Percentiles rank a stretch among this genome's conserved stretches.
Conservation (phyloP, 2,329 filamentous ascomycete species). For the Monosporascus sp. region DNA sequence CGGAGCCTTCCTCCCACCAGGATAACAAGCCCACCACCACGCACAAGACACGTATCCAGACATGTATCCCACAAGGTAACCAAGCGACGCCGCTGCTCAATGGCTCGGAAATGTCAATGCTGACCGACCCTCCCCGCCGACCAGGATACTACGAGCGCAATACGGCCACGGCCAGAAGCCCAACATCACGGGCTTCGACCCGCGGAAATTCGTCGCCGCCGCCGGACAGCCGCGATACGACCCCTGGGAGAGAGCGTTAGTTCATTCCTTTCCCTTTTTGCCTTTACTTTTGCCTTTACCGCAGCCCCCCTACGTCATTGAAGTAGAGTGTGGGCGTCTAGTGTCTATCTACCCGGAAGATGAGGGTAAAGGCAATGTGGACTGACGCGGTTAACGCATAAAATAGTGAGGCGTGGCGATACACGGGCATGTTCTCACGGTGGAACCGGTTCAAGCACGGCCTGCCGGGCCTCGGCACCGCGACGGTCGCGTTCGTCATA, state of each 20-base stretch:
- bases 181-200: slow-evolving; percentile 90
- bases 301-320: no score
- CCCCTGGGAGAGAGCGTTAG: slow-evolving; percentile 61
- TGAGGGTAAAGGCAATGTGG: not conserved
- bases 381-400: slow-evolving; percentile 4
- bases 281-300: not conserved
- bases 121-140: not conserved
- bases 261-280: slow-evolving; percentile 16
- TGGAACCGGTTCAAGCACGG: slow-evolving; percentile 81
- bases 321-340: no score
- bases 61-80: not conserved
- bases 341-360: not conserved
- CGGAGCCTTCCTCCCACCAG: no score
- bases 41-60: not conserved
- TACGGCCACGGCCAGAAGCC: slow-evolving; percentile 44
- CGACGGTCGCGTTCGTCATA: slow-evolving; percentile 79
- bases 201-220: slow-evolving; percentile 70
- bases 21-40: not conserved
- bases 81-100: not conserved
- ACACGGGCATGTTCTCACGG: slow-evolving; percentile 80
- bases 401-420: slow-evolving; percentile 90
- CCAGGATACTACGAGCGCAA: slow-evolving; percentile 46
- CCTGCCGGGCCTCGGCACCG: slow-evolving; percentile 90
- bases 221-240: slow-evolving; percentile 59
- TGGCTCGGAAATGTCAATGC: not conserved